A percentile compares a stretch with the other conserved stretches of the same genome.
These are phyloP conservation scores for Posidonia australis DNA, from an alignment of 106 monocot genomes.

Conservation along the genomic window DNA sequence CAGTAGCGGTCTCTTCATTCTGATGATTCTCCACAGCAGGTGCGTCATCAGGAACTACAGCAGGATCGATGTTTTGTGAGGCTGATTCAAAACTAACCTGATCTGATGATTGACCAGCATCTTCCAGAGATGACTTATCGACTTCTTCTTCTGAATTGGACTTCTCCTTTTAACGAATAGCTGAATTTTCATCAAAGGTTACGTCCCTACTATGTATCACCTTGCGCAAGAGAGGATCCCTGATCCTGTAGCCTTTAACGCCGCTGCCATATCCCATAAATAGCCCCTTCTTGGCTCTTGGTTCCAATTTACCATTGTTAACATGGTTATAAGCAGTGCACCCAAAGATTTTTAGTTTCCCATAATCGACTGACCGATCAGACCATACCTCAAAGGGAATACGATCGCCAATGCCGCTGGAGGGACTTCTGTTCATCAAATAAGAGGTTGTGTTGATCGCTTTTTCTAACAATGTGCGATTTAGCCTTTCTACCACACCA, in stretches of 20 bases:
- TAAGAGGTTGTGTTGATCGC: neutral
- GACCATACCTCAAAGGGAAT: neutral
- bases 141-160: too few relatives aligned
- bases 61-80: too few relatives aligned
- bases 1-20: neutral
- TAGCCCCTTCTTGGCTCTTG: neutral
- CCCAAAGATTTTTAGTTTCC: neutral
- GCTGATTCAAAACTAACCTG: too few relatives aligned
- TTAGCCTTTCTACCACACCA: neutral
- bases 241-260: neutral
- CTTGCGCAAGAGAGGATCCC: neutral
- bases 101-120: neutral
- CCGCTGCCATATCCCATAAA: constrained; percentile 4
- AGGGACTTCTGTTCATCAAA: neutral
- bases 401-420: neutral
- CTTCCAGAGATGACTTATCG: too few relatives aligned
- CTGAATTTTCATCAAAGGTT: neutral
- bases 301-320: neutral
- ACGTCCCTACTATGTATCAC: neutral
- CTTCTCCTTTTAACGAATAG: too few relatives aligned
- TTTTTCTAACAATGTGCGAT: constrained; percentile 1
- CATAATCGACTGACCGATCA: neutral
- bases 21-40: too few relatives aligned
- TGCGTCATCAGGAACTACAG: too few relatives aligned
- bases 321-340: neutral